Base-by-base conservation (phyloP, 1,284 basidiomycete genomes). In the Tranzscheliella williamsii region DNA sequence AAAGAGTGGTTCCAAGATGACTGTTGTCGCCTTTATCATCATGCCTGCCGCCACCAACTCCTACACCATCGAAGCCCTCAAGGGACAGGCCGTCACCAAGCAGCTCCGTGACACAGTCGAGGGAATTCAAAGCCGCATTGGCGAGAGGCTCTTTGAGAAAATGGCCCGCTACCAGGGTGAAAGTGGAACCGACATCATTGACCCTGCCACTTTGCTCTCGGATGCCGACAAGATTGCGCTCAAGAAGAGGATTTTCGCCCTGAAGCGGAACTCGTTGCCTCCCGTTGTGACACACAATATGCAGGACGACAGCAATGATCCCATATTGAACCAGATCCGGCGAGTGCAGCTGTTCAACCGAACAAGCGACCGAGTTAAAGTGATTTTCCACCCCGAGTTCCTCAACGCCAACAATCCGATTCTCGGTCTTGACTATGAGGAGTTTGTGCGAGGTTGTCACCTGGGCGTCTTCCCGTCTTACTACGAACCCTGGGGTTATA, bases 361-460 rank as follows among this genome's bases (percentile, higher is more conserved):
- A 29, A 80, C 84, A 18, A 73, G 82, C 26, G 94, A 98, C 74
- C 84, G 89, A 42, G 93, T 96, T 79, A 96, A 97, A 82, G 84
- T 97, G 76, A 85, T 98, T 47, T 98, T 98, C 85, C 94, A 98
- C 79, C 94, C 94, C 4, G 94, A 98, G 79, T 98, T 98, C 81
- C 80, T 98, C 76, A 97, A 94, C 80, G 87, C 90, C 51, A 96
- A 93, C 81, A 96, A 97, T 81, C 94, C 94, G 0, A 95, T 97
- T 50, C 81, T 98, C 18, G 92, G 92, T 2, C 83, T 98, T 57
- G 94, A 98, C 79, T 98, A 98, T 78, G 94, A 98, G 79, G 94
- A 98, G 81, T 98, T 98, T 76, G 94, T 97, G 13, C 83, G 94
- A 64, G 94, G 94, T 3, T 97, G 94, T 78, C 94, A 97, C 82